Percentiles rank a stretch among this genome's conserved stretches.
Conservation (phyloP, 2,329 filamentous ascomycete species). For the Madurella mycetomatis region DNA sequence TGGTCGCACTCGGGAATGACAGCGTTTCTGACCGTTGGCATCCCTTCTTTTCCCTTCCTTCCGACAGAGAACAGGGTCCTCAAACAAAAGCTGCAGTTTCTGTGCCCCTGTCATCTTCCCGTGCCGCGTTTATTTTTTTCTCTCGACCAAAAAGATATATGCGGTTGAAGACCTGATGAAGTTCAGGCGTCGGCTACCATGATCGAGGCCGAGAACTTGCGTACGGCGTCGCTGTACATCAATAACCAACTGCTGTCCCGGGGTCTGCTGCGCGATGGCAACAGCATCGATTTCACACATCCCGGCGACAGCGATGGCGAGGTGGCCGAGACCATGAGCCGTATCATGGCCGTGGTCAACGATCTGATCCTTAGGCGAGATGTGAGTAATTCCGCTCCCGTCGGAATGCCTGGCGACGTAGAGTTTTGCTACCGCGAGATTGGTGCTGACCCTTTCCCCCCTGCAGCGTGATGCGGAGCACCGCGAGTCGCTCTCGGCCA, state of each 20-base stretch:
- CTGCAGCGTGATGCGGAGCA: slow-evolving; percentile 80
- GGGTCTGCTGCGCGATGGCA: slow-evolving; percentile 62
- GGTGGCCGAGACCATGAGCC: slow-evolving; percentile 64
- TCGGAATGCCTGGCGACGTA: not conserved
- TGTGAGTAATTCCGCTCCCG: slow-evolving; percentile 46
- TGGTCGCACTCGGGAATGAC: slow-evolving; percentile 9
- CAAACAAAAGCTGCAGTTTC: not conserved
- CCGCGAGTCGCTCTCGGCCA: slow-evolving; percentile 74
- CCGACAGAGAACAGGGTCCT: slow-evolving; percentile 4
- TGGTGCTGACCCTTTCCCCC: slow-evolving; percentile 6
- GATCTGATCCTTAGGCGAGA: slow-evolving; percentile 88
- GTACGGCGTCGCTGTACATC: slow-evolving; percentile 66
- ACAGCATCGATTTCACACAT: slow-evolving; percentile 76
- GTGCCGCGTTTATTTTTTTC: not conserved
- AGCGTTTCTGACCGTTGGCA: slow-evolving; percentile 5
- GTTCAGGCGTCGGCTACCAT: slow-evolving; percentile 32
- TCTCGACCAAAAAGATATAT: not conserved
- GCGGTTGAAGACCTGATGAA: slow-evolving; percentile 9
- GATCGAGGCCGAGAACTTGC: slow-evolving; percentile 58
- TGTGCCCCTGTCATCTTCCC: not conserved
- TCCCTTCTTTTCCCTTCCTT: slow-evolving; percentile 3
- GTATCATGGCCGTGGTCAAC: slow-evolving; percentile 89
- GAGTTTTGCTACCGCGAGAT: not conserved
- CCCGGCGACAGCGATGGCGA: slow-evolving; percentile 57
- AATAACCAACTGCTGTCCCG: slow-evolving; percentile 67